Conservation (phyloP, 768 basidiomycete genomes). For the Boletus reticulatus region DNA sequence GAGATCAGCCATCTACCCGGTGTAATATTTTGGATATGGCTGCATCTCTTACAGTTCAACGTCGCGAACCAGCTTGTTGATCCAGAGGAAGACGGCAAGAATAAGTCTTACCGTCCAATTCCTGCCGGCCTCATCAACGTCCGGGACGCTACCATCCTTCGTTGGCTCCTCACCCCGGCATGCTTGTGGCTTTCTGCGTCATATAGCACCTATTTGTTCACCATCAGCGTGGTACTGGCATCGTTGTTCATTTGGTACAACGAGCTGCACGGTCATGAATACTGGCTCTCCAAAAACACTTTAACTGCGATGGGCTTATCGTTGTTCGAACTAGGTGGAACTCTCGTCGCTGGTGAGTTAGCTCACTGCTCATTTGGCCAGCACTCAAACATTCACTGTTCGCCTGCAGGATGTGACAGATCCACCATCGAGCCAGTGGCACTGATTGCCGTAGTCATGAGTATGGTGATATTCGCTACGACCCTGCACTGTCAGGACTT, state of each 20-base stretch:
- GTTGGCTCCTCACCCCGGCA: constrained; percentile 35
- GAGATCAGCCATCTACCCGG: constrained; percentile 20
- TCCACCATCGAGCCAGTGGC: constrained; percentile 23
- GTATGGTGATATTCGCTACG: constrained; percentile 33
- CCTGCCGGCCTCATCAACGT: constrained; percentile 43
- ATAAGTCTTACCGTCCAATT: constrained; percentile 45
- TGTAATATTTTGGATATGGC: constrained; percentile 43
- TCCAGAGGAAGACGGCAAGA: constrained; percentile 41
- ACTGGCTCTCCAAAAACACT: constrained; percentile 35
- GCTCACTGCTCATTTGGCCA: neutral
- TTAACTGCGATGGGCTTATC: constrained; percentile 38
- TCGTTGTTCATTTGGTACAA: constrained; percentile 38
- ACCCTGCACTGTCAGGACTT: constrained; percentile 37
- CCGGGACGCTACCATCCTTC: constrained; percentile 34
- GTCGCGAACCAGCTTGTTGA: constrained; percentile 42
- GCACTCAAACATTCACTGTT: constrained; percentile 1
- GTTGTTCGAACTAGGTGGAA: constrained; percentile 38
- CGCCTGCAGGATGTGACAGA: constrained; percentile 22
- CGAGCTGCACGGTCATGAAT: constrained; percentile 28
- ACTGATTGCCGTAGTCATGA: constrained; percentile 31
- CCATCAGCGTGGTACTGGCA: constrained; percentile 30
- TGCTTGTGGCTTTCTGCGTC: constrained; percentile 38
- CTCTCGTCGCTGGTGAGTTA: constrained; percentile 34
- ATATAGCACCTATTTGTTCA: constrained; percentile 31
- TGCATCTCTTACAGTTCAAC: constrained; percentile 46